Evolutionary conservation across 495 filamentous ascomycete species (phyloP).

Genomic region (Melanomma pulvis-pyrius): DNA sequence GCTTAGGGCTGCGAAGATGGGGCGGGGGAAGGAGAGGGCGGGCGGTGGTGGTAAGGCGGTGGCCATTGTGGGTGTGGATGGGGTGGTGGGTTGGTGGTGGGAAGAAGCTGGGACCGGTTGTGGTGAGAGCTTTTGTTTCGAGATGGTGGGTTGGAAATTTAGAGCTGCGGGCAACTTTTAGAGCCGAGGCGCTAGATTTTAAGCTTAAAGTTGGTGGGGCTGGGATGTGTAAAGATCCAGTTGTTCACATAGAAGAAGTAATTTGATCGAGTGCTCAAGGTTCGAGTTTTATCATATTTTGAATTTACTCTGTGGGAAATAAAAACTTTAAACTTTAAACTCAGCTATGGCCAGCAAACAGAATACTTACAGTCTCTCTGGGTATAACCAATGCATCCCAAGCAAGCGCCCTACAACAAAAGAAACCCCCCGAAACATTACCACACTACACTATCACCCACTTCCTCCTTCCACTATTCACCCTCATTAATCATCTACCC

Average conservation of each 20-base stretch:
- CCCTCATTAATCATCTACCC: not conserved
- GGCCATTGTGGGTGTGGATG: conserved; percentile 3
- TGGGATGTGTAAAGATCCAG: no score
- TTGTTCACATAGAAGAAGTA: no score
- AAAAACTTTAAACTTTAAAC: no score
- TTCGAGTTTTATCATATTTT: no score
- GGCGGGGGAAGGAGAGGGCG: conserved; percentile 71
- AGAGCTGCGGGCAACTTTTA: not conserved
- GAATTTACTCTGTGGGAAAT: no score
- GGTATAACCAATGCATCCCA: no score
- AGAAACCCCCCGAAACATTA: not conserved
- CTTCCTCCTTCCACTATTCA: not conserved
- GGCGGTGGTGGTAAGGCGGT: not conserved
- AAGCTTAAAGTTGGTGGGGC: conserved; percentile 9
- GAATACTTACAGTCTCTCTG: no score
- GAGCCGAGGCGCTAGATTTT: conserved; percentile 20
- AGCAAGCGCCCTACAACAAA: no score
- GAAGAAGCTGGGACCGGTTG: not conserved
- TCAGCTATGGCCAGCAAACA: no score
- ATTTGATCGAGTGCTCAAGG: no score
- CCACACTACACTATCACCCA: not conserved
- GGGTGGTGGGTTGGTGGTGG: not conserved
- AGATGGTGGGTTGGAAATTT: conserved; percentile 8
- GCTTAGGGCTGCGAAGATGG: conserved; percentile 85
- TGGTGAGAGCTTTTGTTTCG: conserved; percentile 1